Conservation (phyloP, 140 eudicot species). For the Erigeron philadelphicus region DNA sequence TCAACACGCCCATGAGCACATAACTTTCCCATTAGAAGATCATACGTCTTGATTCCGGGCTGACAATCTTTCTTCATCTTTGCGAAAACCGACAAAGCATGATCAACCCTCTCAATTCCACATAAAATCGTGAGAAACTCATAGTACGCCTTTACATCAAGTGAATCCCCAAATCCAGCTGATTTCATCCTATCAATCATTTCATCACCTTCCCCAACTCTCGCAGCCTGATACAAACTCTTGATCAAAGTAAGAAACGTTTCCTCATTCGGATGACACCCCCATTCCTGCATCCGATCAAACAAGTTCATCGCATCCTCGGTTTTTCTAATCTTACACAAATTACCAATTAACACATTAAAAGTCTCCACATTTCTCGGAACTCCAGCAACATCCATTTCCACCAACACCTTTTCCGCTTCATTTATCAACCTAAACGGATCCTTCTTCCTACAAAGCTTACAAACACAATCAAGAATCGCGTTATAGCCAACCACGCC, state of each 20-base stretch:
- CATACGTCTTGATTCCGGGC: slow-evolving; percentile 80
- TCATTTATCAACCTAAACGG: slow-evolving; percentile 66
- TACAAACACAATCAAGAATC: slow-evolving; percentile 88
- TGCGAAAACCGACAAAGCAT: slow-evolving; percentile 65
- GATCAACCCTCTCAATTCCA: slow-evolving; percentile 89
- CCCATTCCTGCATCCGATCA: slow-evolving; percentile 89
- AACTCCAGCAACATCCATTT: slow-evolving; percentile 91
- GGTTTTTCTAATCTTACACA: slow-evolving; percentile 71
- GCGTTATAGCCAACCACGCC: slow-evolving; percentile 61
- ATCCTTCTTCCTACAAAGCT: slow-evolving; percentile 77
- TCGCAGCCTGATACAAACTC: slow-evolving; percentile 95
- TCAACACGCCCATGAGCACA: slow-evolving; percentile 71
- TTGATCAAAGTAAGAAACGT: slow-evolving; percentile 64
- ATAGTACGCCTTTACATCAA: slow-evolving; percentile 66
- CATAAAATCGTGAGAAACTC: slow-evolving; percentile 71
- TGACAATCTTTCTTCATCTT: slow-evolving; percentile 80
- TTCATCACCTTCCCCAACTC: slow-evolving; percentile 87
- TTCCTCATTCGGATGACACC: slow-evolving; percentile 68
- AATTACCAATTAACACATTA: slow-evolving; percentile 64
- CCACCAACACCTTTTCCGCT: slow-evolving; percentile 61
- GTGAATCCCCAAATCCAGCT: slow-evolving; percentile 61
- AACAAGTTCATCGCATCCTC: slow-evolving; percentile 66
- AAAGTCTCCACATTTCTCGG: slow-evolving; percentile 87
- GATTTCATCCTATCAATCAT: slow-evolving; percentile 94
- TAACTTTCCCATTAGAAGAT: slow-evolving; percentile 71